A percentile compares a stretch with the other conserved stretches of the same genome.
These are phyloP conservation scores for Saccharomycopsis lassenensis DNA, from an alignment of 805 yeast species.

Conservation along the genomic window DNA sequence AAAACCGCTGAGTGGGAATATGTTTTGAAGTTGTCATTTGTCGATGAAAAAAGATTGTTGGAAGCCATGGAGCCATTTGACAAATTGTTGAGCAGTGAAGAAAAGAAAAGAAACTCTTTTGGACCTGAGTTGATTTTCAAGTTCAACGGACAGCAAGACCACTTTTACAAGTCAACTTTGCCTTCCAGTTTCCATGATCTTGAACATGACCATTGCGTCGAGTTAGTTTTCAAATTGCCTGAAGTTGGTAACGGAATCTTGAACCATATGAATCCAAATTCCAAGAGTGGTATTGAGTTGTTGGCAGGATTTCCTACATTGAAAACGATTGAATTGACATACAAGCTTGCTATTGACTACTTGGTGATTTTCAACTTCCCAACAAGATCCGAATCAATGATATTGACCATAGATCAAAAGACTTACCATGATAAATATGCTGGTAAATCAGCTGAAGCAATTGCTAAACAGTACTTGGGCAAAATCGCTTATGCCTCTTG, in stretches of 20 bases:
- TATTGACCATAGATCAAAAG: slow-evolving; percentile 50
- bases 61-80: slow-evolving; percentile 65
- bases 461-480: slow-evolving; percentile 44
- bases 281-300: slow-evolving; percentile 55
- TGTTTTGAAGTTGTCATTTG: slow-evolving; percentile 84
- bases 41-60: slow-evolving; percentile 67
- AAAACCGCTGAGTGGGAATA: slow-evolving; percentile 98
- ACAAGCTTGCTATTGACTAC: slow-evolving; percentile 45
- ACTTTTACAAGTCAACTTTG: slow-evolving; percentile 61
- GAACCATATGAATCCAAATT: slow-evolving; percentile 55
- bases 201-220: slow-evolving; percentile 69
- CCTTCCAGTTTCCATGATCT: slow-evolving; percentile 70
- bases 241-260: slow-evolving; percentile 26
- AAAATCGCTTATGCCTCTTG: slow-evolving; percentile 65
- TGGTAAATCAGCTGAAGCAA: slow-evolving; percentile 10
- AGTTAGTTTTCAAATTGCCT: slow-evolving; percentile 44
- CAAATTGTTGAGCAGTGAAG: slow-evolving; percentile 53
- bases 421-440: slow-evolving; percentile 36
- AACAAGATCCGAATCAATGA: slow-evolving; percentile 71
- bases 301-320: slow-evolving; percentile 89
- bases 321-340: slow-evolving; percentile 51
- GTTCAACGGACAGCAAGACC: slow-evolving; percentile 66
- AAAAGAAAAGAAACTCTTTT: slow-evolving; percentile 58
- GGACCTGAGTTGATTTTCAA: slow-evolving; percentile 61
- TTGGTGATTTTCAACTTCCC: slow-evolving; percentile 78